A percentile compares a stretch with the other conserved stretches of the same genome.
These are phyloP conservation scores for Fistulina hepatica DNA, from an alignment of 1,284 basidiomycete species.

Conservation along the genomic window DNA sequence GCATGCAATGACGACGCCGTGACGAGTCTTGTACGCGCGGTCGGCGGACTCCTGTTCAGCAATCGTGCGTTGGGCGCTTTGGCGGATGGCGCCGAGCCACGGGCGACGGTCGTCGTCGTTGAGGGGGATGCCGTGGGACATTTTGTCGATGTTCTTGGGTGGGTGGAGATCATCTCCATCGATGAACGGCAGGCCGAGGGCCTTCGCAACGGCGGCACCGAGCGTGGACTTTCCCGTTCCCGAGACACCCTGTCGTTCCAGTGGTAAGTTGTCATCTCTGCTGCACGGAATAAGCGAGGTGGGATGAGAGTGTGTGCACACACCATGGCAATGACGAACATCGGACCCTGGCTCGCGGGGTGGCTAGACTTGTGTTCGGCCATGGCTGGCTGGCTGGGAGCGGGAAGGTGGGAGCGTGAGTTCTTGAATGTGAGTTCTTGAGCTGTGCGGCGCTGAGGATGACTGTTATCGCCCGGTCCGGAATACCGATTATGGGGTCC, in stretches of 20 bases:
- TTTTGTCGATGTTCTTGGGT: constrained; percentile 75
- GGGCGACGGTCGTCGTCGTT: constrained; percentile 78
- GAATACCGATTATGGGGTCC: no score
- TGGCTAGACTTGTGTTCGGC: no score
- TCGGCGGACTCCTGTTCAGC: constrained; percentile 15
- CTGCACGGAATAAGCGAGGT: no score
- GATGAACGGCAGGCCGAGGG: constrained; percentile 63
- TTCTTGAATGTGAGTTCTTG: no score
- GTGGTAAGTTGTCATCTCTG: no score
- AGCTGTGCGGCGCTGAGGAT: no score
- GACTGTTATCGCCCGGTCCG: no score
- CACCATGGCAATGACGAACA: no score
- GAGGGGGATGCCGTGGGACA: constrained; percentile 72
- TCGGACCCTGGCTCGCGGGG: no score
- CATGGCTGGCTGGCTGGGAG: no score
- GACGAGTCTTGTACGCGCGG: not conserved
- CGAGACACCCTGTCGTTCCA: constrained; percentile 76
- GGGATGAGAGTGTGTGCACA: no score
- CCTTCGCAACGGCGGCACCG: constrained; percentile 51
- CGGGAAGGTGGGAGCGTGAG: no score
- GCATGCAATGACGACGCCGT: constrained; percentile 66
- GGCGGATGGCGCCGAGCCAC: constrained; percentile 73
- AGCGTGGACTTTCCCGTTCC: constrained; percentile 88
- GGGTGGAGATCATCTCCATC: constrained; percentile 92
- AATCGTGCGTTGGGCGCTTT: constrained; percentile 41